Evolutionary conservation across 768 basidiomycete genomes (phyloP), one percentile per base, ranked within the genome.

Genomic region (Lentinus tigrinus): DNA sequence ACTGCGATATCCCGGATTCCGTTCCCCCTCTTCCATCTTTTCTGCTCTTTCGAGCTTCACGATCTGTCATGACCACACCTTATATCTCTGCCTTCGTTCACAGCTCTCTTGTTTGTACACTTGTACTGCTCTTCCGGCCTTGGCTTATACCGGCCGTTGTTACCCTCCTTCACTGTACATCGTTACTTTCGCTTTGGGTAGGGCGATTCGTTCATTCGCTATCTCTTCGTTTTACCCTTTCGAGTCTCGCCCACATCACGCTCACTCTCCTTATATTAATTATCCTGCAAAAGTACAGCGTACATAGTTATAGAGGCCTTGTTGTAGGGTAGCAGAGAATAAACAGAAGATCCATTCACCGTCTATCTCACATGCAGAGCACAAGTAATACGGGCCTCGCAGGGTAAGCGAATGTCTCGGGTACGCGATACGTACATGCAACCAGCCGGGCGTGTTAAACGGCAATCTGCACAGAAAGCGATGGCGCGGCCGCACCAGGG

Each of bases 401-500:
- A n/a, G n/a, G n/a, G n/a, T n/a, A n/a, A n/a, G n/a, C n/a, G n/a
- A n/a, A n/a, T n/a, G n/a, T n/a, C n/a, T 23, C 43, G 2, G 21
- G 13, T 23, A 7, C 21, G 1, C 16, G 40, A 17, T 23, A n/a
- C 14, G 40, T 42, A 24, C 21, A 3, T 11, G 1, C 44, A 31
- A 31, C 7, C 11, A 11, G 11, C 11, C 31, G 11, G 7, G 31
- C 6, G 7, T 11, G 31, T 31, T 43, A 59, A 17, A 52, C 48
- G 17, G 48, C 52, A 10, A 59, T 47, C 47, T 54, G 49, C 21
- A 40, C 49, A 11, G 68, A 68, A 28, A 70, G 65, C 0, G 64
- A 2, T 28, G 54, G 34, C 54, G 67, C 19, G 23, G 62, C 51
- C 16, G 52, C 52, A 14, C 62, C 53, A 34, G 62, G 52, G 14